Conservation (phyloP, 257 asterid genomes). For the Solanum raphanifolium region DNA sequence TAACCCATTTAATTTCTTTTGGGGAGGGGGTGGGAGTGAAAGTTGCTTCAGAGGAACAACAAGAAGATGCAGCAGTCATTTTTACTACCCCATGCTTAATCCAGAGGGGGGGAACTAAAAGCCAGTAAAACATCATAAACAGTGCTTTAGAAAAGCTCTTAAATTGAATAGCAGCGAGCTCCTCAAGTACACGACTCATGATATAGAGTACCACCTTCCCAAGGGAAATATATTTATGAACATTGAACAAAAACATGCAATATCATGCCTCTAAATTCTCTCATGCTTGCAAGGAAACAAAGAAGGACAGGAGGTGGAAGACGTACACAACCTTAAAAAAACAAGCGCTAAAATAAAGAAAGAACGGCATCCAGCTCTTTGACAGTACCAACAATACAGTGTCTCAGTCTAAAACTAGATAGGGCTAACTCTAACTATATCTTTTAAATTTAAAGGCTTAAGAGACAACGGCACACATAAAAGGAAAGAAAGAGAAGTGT, state of each 20-base stretch:
- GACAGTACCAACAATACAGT: neutral
- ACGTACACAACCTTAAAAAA: neutral
- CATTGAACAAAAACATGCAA: neutral
- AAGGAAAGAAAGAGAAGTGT: conserved; percentile 1
- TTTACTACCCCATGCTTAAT: neutral
- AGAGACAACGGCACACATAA: neutral
- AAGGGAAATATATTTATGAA: neutral
- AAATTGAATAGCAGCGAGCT: neutral
- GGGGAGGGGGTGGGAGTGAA: neutral
- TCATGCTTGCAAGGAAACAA: neutral
- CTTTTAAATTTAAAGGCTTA: neutral
- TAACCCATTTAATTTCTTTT: neutral
- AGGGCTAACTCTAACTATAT: neutral
- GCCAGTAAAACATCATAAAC: neutral
- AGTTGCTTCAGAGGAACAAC: neutral
- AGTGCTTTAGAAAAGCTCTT: neutral
- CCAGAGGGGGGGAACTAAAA: neutral
- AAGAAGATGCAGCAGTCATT: neutral
- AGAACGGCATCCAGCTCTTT: neutral
- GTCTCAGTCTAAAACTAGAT: neutral
- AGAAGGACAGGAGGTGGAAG: neutral
- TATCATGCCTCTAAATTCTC: neutral
- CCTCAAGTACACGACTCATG: neutral
- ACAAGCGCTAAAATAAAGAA: neutral
- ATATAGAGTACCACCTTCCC: neutral